A percentile compares a stretch with the other conserved stretches of the same genome.
These are phyloP conservation scores for Entelexis sorbosivorans DNA, from an alignment of 1,139 yeast species.

Conservation along the genomic window DNA sequence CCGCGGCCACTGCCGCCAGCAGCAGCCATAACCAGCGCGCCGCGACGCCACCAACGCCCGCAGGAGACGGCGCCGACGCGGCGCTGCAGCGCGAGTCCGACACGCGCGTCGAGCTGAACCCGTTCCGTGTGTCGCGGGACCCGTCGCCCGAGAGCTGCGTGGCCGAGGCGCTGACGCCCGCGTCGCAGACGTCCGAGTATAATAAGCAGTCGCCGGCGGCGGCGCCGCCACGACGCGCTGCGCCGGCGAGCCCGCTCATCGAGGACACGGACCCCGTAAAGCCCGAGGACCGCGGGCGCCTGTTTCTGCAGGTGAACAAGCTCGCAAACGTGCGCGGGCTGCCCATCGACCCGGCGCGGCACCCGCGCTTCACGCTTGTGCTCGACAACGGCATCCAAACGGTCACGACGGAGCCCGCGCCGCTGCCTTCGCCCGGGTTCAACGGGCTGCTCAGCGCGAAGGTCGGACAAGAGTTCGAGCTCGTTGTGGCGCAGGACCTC, in stretches of 20 bases:
- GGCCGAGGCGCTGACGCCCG: not conserved
- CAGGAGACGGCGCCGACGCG: too few relatives aligned
- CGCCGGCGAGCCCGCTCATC: slow-evolving; percentile 13
- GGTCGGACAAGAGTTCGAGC: slow-evolving; percentile 68
- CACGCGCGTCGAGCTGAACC: slow-evolving; percentile 6
- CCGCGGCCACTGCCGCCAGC: not conserved
- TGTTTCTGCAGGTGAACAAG: slow-evolving; percentile 59
- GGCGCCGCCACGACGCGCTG: not conserved
- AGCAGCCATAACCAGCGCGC: too few relatives aligned
- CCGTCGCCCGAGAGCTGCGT: not conserved
- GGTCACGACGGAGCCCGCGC: slow-evolving; percentile 47
- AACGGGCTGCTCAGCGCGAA: slow-evolving; percentile 16
- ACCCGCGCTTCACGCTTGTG: slow-evolving; percentile 57
- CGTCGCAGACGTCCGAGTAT: not conserved
- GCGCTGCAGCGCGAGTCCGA: too few relatives aligned
- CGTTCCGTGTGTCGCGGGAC: slow-evolving; percentile 8
- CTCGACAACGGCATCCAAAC: slow-evolving; percentile 87
- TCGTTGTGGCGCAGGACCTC: slow-evolving; percentile 54
- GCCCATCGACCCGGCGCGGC: slow-evolving; percentile 40
- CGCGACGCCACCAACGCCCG: too few relatives aligned
- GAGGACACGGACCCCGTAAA: slow-evolving; percentile 27
- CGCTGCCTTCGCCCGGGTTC: slow-evolving; percentile 20
- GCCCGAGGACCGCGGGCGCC: slow-evolving; percentile 54
- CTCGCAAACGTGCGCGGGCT: slow-evolving; percentile 46
- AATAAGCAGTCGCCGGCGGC: not conserved